Conservation (phyloP, 2,329 filamentous ascomycete genomes). For the Calonectria naviculata region DNA sequence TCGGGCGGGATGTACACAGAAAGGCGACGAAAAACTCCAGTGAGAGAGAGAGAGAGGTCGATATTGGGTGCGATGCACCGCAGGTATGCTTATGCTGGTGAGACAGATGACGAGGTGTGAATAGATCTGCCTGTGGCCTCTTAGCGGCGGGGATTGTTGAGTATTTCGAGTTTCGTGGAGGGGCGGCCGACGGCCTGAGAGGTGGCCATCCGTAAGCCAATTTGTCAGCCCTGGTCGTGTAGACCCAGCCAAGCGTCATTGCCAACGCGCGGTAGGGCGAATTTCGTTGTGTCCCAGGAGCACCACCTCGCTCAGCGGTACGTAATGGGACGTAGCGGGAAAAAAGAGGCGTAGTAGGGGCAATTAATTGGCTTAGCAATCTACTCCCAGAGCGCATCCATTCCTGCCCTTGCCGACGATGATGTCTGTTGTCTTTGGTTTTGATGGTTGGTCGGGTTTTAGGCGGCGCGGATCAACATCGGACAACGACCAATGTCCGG, state of each 20-base stretch:
- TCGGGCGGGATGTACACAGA: neutral
- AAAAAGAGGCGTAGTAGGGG: too few species aligned
- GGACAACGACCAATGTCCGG: neutral
- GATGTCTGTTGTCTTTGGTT: neutral
- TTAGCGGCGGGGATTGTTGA: conserved; percentile 8
- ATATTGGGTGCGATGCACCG: neutral
- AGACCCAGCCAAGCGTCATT: conserved; percentile 1
- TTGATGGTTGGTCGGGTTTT: neutral
- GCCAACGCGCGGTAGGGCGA: neutral
- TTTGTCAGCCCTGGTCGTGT: conserved; percentile 9
- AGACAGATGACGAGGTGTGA: neutral
- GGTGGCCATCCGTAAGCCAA: conserved; percentile 5
- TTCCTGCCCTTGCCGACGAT: neutral
- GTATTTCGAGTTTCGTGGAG: conserved; percentile 13
- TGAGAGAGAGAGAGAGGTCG: neutral
- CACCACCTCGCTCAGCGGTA: neutral
- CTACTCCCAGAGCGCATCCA: neutral
- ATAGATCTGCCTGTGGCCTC: neutral
- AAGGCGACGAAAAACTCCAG: neutral
- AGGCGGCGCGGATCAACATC: neutral
- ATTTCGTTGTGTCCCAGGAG: neutral
- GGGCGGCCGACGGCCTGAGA: neutral
- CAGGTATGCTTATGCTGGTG: neutral
- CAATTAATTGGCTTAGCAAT: neutral
- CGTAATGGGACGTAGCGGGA: neutral